Percentiles rank a stretch among this genome's conserved stretches.
These are phyloP conservation scores for Penicillium sp. DNA, from an alignment of 2,329 filamentous ascomycete species.

Conservation along the genomic window DNA sequence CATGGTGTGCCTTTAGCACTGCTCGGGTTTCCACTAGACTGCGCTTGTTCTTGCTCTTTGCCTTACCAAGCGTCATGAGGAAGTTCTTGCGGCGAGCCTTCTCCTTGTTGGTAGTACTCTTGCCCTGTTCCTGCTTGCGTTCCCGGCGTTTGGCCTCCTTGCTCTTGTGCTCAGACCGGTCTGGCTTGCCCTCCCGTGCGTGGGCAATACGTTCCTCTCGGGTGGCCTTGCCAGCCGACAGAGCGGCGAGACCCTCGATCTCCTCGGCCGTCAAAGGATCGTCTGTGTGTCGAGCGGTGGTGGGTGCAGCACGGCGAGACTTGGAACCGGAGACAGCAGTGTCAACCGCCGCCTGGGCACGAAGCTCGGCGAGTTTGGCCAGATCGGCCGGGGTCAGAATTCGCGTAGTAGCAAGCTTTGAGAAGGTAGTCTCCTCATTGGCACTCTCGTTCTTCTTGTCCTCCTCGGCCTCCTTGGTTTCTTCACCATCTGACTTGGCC, in stretches of 20 bases:
- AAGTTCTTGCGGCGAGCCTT: constrained; percentile 98
- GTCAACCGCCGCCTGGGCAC: constrained; percentile 67
- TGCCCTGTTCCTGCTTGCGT: constrained; percentile 83
- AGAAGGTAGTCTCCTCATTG: constrained; percentile 35
- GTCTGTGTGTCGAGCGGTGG: constrained; percentile 67
- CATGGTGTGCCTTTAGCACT: constrained; percentile 75
- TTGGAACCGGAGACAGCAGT: constrained; percentile 53
- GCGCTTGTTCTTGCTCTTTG: constrained; percentile 90
- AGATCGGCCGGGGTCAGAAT: constrained; percentile 95
- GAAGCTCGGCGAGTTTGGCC: constrained; percentile 88
- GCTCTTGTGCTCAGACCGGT: constrained; percentile 75
- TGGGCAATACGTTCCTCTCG: constrained; percentile 85
- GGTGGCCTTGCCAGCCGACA: constrained; percentile 71
- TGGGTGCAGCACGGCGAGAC: constrained; percentile 46
- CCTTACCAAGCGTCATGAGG: constrained; percentile 95
- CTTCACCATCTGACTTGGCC: constrained; percentile 50
- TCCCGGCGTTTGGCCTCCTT: constrained; percentile 80
- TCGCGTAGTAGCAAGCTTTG: constrained; percentile 79
- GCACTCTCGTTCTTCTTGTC: constrained; percentile 38
- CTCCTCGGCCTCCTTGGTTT: constrained; percentile 31
- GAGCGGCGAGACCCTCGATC: constrained; percentile 79
- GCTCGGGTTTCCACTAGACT: constrained; percentile 83
- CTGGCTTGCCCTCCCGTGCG: constrained; percentile 77
- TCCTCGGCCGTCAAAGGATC: constrained; percentile 86
- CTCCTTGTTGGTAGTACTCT: constrained; percentile 96